Evolutionary conservation across 768 basidiomycete genomes (phyloP).

Genomic region (Pleurotus ostreatus): DNA sequence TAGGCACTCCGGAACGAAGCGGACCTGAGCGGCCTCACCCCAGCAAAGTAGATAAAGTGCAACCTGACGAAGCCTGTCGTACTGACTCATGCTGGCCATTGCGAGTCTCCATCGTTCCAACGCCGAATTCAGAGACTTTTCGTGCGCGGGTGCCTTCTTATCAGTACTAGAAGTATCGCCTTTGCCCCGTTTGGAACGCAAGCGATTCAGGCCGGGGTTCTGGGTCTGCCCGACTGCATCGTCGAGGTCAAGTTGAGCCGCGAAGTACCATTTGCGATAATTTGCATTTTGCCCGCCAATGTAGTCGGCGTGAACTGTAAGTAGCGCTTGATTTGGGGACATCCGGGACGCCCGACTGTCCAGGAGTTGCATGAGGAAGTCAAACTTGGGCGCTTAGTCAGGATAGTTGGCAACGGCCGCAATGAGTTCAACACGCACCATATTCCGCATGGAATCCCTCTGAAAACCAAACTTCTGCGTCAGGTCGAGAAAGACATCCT

Average conservation of each 20-base stretch:
- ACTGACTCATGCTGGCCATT: conserved; percentile 98
- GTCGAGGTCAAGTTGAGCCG: conserved; percentile 96
- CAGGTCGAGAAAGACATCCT: conserved; percentile 95
- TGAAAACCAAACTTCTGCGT: conserved; percentile 99
- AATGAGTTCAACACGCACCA: conserved; percentile 44
- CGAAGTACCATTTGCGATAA: conserved; percentile 99
- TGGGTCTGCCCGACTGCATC: conserved; percentile 92
- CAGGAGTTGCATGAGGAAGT: conserved; percentile 95
- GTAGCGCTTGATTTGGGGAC: conserved; percentile 91
- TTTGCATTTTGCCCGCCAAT: conserved; percentile 98
- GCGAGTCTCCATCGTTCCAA: conserved; percentile 93
- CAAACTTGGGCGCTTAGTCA: conserved; percentile 56
- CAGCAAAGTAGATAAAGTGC: conserved; percentile 94
- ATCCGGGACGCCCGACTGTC: conserved; percentile 96
- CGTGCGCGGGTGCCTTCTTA: conserved; percentile 47
- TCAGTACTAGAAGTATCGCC: conserved; percentile 14
- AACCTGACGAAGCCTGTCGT: conserved; percentile 94
- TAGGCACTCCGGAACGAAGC: conserved; percentile 93
- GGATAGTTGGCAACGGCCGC: conserved; percentile 6
- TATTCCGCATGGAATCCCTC: conserved; percentile 91
- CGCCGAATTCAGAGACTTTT: conserved; percentile 73
- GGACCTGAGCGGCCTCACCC: conserved; percentile 98
- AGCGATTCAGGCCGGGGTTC: conserved; percentile 84
- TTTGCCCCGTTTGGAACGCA: conserved; percentile 59
- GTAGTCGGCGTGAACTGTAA: conserved; percentile 97